These are phyloP conservation scores for Rhazya stricta DNA, from an alignment of 257 asterid species.

Conservation along the genomic window DNA sequence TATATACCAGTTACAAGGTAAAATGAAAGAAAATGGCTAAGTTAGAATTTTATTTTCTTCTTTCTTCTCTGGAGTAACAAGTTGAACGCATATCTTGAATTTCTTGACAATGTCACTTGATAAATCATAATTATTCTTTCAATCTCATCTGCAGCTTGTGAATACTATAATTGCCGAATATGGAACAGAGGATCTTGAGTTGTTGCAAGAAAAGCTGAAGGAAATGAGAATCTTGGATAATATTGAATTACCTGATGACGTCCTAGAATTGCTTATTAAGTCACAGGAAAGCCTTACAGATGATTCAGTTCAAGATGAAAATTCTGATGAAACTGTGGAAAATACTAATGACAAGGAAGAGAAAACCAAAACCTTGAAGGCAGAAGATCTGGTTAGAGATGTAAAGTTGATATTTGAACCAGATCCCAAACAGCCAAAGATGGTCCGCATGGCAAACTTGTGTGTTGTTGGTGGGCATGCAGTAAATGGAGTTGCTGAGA, in stretches of 20 bases:
- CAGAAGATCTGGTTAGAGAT: conserved; percentile 23
- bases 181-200: conserved; percentile 40
- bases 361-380: conserved; percentile 20
- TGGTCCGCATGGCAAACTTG: conserved; percentile 82
- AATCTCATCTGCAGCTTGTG: conserved; percentile 37
- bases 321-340: conserved; percentile 22
- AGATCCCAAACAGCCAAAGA: conserved; percentile 33
- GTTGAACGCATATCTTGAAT: neutral
- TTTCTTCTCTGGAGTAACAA: neutral
- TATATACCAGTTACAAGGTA: neutral
- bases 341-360: conserved; percentile 19
- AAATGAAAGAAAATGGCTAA: neutral
- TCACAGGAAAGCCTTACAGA: conserved; percentile 35
- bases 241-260: conserved; percentile 45
- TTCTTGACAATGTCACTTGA: neutral
- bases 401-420: conserved; percentile 34
- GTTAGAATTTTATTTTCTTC: neutral
- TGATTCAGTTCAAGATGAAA: conserved; percentile 20
- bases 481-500: conserved; percentile 88
- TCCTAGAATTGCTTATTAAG: conserved; percentile 36
- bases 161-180: conserved; percentile 40
- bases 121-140: neutral
- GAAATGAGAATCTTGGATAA: conserved; percentile 57
- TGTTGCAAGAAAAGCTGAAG: conserved; percentile 42
- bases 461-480: conserved; percentile 89